Conservation (phyloP, 2,329 filamentous ascomycete genomes). For the Colletotrichum sojae region DNA sequence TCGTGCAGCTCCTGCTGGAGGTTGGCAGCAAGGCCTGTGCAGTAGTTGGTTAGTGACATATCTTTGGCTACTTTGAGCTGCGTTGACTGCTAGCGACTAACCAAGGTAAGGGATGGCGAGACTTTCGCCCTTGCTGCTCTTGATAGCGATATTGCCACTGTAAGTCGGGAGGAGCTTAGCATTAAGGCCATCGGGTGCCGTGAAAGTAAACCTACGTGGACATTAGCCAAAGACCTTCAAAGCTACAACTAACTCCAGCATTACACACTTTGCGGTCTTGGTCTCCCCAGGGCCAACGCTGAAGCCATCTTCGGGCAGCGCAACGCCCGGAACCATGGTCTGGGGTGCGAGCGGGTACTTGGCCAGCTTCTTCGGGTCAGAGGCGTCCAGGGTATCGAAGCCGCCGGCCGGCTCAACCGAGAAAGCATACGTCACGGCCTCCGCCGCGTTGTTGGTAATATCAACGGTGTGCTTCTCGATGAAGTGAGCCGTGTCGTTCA, state of each 20-base stretch:
- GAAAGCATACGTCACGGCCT: slow-evolving; percentile 51
- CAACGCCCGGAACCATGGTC: slow-evolving; percentile 14
- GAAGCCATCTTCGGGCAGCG: slow-evolving; percentile 8
- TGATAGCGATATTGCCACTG: slow-evolving; percentile 51
- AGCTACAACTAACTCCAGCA: neutral
- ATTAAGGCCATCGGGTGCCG: slow-evolving; percentile 23
- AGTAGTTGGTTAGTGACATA: neutral
- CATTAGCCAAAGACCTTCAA: neutral
- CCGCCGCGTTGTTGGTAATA: slow-evolving; percentile 54
- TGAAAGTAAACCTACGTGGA: slow-evolving; percentile 15
- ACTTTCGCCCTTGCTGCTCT: slow-evolving; percentile 50
- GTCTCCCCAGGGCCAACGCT: slow-evolving; percentile 24
- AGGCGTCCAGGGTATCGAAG: neutral
- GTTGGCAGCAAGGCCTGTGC: slow-evolving; percentile 37
- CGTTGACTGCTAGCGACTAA: neutral
- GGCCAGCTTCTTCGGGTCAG: slow-evolving; percentile 27
- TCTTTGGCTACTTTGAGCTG: too few relatives aligned
- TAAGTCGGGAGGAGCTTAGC: slow-evolving; percentile 49
- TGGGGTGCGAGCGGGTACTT: slow-evolving; percentile 17
- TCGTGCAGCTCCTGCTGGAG: slow-evolving; percentile 22
- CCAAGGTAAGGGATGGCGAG: slow-evolving; percentile 50
- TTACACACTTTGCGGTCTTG: slow-evolving; percentile 6
- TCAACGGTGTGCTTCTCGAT: slow-evolving; percentile 43
- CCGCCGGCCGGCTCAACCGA: slow-evolving; percentile 9
- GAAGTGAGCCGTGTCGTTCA: slow-evolving; percentile 61